Evolutionary conservation across 2,329 filamentous ascomycete genomes (phyloP), one percentile per base, ranked within the genome.

Genomic region (Colletotrichum somersetense): DNA sequence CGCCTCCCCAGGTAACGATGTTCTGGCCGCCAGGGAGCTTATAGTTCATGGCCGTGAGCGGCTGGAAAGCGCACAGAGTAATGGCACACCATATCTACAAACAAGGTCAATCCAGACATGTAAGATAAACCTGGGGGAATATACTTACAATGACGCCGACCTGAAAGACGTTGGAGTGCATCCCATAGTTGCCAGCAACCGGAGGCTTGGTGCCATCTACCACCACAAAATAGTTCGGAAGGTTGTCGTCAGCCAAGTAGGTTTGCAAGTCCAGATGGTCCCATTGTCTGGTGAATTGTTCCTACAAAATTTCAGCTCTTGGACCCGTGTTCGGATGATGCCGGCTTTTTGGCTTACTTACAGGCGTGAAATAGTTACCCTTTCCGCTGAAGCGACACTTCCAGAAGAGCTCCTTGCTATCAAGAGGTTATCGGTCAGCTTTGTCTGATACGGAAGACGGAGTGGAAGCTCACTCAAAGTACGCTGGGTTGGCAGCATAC

Each of bases 131-230:
- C 11, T 33, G 2, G 20, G 2, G 7, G 11, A 33, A 8, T 26
- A 20, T 18, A 67, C 62, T 38, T 8, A 76, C 75, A 26, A 74
- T 73, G 18, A 66, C 58, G n/a, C 71, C 75, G 20, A 75, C 62
- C 44, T 72, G 73, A 62, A 70, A 76, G 33, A 75, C 40, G 35
- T 76, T 76, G 20, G 56, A 61, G 46, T 72, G 73, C 58, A 74
- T 74, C 6, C 74, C 73, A 35, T 75, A 76, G 48, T 75, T 74
- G 4, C 75, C 75, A 8, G 75, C 75, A 33, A 76, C 52, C 6
- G 26, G 16, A 18, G 73, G 73, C 52, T 70, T 70, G 2, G 11
- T 40, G 2, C 11, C 50, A 35, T 67, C 62, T 12, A 7, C 30
- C 3, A 44, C 58, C 20, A 57, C 16, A 44, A 73, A 73, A 5